Conservation (phyloP, 1,139 yeast species). For the Kazachstania sp. region DNA sequence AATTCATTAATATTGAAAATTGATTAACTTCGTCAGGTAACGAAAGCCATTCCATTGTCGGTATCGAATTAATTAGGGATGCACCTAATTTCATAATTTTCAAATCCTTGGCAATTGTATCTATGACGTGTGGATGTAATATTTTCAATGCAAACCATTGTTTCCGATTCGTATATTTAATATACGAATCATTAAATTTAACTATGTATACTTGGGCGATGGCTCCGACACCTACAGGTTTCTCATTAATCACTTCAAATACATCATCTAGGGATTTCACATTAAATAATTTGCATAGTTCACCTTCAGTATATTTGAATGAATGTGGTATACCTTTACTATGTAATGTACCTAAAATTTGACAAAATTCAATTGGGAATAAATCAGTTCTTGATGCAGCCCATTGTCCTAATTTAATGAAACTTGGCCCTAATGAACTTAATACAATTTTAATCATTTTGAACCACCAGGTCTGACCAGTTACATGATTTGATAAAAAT, state of each 20-base stretch:
- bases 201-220: constrained; percentile 93
- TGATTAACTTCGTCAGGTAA: constrained; percentile 91
- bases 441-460: constrained; percentile 55
- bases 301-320: constrained; percentile 48
- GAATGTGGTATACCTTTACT: constrained; percentile 77
- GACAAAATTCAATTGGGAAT: constrained; percentile 72
- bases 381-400: constrained; percentile 98
- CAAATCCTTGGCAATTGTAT: constrained; percentile 68
- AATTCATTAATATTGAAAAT: constrained; percentile 73
- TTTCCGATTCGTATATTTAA: constrained; percentile 21
- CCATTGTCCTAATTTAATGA: constrained; percentile 96
- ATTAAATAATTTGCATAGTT: constrained; percentile 54
- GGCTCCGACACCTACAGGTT: constrained; percentile 91
- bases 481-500: background rate
- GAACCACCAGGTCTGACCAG: constrained; percentile 64
- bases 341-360: constrained; percentile 67
- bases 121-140: constrained; percentile 76
- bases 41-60: constrained; percentile 97
- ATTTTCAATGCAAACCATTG: constrained; percentile 81
- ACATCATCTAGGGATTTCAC: constrained; percentile 51
- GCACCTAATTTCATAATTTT: constrained; percentile 81
- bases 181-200: constrained; percentile 36
- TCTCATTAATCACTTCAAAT: constrained; percentile 67
- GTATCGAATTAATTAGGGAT: constrained; percentile 50
- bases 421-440: constrained; percentile 88